Percentiles rank a stretch among this genome's conserved stretches.
Conservation (phyloP, 352 stramenopile genomes). For the Globisporangium solare region DNA sequence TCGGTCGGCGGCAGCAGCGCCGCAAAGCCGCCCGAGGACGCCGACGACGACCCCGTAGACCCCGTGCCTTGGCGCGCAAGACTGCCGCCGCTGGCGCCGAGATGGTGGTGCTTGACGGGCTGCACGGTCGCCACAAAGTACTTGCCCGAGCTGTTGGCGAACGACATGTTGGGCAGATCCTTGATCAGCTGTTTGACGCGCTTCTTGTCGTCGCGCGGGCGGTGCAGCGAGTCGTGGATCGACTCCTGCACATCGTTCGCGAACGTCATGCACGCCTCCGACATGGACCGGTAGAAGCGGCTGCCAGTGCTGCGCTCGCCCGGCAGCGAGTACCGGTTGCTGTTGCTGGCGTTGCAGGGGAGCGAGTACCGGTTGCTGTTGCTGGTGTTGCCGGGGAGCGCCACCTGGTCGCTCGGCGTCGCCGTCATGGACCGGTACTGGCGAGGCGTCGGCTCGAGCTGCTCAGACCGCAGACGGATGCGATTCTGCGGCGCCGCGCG, state of each 20-base stretch:
- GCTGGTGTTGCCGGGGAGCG: slow-evolving; percentile 1
- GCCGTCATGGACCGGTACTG: no score
- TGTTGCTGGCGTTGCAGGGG: slow-evolving; percentile 1
- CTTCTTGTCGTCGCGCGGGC: slow-evolving; percentile 40
- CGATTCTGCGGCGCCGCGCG: background rate
- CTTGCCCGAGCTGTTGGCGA: slow-evolving; percentile 40
- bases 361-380: slow-evolving; percentile 1
- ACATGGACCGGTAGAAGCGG: slow-evolving; percentile 10
- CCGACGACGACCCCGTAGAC: background rate
- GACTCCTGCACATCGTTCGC: slow-evolving; percentile 21
- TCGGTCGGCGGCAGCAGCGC: slow-evolving; percentile 1
- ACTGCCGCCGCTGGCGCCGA: background rate
- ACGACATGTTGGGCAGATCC: slow-evolving; percentile 76
- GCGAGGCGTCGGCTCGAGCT: background rate
- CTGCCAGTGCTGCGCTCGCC: slow-evolving; percentile 4
- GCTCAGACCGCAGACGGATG: slow-evolving; percentile 6
- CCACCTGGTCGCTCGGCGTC: no score
- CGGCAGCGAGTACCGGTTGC: background rate
- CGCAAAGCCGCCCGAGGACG: no score
- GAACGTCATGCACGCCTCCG: slow-evolving; percentile 36
- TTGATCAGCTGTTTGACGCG: slow-evolving; percentile 51
- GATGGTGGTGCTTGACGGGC: slow-evolving; percentile 36
- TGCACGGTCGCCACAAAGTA: slow-evolving; percentile 57
- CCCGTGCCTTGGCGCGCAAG: background rate
- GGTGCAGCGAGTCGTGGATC: slow-evolving; percentile 32